Evolutionary conservation across 208 protist species (phyloP).

Genomic region (Crithidia brevicula): DNA sequence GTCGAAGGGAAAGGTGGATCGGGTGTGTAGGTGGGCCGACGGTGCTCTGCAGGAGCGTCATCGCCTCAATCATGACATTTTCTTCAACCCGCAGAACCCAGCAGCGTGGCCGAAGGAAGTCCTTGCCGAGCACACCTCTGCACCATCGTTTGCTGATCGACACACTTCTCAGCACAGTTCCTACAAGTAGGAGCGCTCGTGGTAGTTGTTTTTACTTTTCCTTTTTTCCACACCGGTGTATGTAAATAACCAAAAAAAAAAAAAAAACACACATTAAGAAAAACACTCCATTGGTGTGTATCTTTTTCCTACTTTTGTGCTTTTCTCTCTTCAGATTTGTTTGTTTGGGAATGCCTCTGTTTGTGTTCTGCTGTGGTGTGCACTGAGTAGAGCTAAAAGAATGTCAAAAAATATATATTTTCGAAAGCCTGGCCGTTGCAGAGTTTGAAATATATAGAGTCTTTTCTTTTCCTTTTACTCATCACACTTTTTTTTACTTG

Average conservation of each 20-base stretch:
- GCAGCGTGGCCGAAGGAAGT: slow-evolving; percentile 54
- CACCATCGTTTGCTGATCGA: slow-evolving; percentile 33
- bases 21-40: slow-evolving; percentile 72
- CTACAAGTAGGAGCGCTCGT: slow-evolving; percentile 6
- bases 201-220: neutral
- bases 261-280: too few relatives aligned
- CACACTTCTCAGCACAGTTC: slow-evolving; percentile 10
- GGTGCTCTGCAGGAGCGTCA: slow-evolving; percentile 42
- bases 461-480: neutral
- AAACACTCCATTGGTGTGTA: too few relatives aligned
- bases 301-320: too few relatives aligned
- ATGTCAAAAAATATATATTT: too few relatives aligned
- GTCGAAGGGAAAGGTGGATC: slow-evolving; percentile 58
- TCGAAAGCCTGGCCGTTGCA: too few relatives aligned
- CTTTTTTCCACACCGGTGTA: too few relatives aligned
- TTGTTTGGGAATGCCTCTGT: too few relatives aligned
- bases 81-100: slow-evolving; percentile 62
- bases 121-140: slow-evolving; percentile 28
- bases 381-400: too few relatives aligned
- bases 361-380: too few relatives aligned
- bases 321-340: too few relatives aligned
- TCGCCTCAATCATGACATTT: slow-evolving; percentile 47
- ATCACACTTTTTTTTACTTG: neutral
- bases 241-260: too few relatives aligned
- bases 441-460: too few relatives aligned